Percentiles rank a stretch among this genome's conserved stretches.
Evolutionary conservation across 345 rosid species (phyloP).

Genomic region (Carallia pectinifolia): DNA sequence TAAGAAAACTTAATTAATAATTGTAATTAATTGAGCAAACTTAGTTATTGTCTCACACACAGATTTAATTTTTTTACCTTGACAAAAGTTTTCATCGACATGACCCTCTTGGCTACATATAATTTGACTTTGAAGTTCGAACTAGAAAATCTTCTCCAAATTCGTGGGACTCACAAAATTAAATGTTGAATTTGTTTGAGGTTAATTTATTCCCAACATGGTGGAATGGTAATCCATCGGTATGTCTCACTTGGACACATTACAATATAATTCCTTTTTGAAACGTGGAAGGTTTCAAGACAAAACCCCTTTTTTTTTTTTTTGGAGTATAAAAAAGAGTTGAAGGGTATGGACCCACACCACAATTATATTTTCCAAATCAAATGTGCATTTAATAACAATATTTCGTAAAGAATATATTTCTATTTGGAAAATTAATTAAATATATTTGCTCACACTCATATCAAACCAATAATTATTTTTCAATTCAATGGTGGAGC

Average conservation of each 20-base stretch:
- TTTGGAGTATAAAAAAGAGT: too few relatives aligned
- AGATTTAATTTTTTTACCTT: too few relatives aligned
- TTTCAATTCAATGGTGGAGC: neutral
- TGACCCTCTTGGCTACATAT: too few relatives aligned
- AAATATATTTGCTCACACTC: conserved; percentile 10
- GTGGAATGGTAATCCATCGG: neutral
- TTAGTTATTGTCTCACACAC: too few relatives aligned
- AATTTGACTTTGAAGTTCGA: too few relatives aligned
- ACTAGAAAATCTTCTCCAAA: too few relatives aligned
- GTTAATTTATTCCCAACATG: too few relatives aligned
- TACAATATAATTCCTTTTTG: conserved; percentile 2
- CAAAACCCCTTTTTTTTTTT: neutral
- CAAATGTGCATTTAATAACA: neutral
- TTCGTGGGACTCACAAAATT: too few relatives aligned
- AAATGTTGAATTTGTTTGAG: too few relatives aligned
- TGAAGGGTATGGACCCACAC: neutral
- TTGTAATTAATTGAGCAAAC: too few relatives aligned
- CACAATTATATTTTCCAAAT: neutral
- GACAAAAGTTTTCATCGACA: too few relatives aligned
- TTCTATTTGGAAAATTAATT: conserved; percentile 11
- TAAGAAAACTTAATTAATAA: too few relatives aligned
- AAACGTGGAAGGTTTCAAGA: conserved; percentile 7
- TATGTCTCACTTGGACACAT: conserved; percentile 5
- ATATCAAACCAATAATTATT: neutral
- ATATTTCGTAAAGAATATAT: conserved; percentile 2